phyloP scores from a whole-genome alignment of 192 early-diverging fungal genomes.

The Phlyctochytrium bullatum region DNA sequence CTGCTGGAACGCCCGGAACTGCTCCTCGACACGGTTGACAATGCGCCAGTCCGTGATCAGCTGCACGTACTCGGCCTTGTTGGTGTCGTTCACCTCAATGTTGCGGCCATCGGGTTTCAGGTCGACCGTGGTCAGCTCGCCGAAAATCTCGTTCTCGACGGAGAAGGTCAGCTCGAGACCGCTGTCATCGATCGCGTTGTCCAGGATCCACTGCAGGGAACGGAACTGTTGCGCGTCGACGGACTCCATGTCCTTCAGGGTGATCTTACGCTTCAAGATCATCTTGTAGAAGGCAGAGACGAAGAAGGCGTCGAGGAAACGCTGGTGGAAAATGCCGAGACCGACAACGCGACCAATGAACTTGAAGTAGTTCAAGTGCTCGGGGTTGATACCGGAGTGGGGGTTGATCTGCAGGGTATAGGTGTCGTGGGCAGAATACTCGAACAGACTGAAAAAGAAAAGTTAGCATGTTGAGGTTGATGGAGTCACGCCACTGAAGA shows the following conservation, averaged over 20 bases:
- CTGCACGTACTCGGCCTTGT: conserved; percentile 94
- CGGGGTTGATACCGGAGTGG: conserved; percentile 90
- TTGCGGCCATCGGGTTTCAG: conserved; percentile 84
- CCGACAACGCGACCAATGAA: conserved; percentile 98
- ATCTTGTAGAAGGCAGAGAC: conserved; percentile 96
- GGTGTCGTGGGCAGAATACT: conserved; percentile 97
- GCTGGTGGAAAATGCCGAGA: conserved; percentile 94
- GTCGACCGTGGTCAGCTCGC: conserved; percentile 83
- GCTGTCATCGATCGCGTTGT: conserved; percentile 80
- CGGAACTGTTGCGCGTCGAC: conserved; percentile 91
- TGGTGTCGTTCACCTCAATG: conserved; percentile 93
- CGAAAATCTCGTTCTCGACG: conserved; percentile 94
- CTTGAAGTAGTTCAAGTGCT: conserved; percentile 97
- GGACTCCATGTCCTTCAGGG: conserved; percentile 88
- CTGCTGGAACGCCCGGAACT: conserved; percentile 91
- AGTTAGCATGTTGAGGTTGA: not conserved
- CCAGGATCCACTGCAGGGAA: conserved; percentile 91
- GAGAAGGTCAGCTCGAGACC: conserved; percentile 86
- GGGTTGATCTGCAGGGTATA: conserved; percentile 99
- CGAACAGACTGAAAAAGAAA: conserved; percentile 76
- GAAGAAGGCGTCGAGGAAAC: conserved; percentile 96
- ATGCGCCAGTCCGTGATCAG: conserved; percentile 88
- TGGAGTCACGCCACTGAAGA: not conserved
- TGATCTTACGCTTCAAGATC: conserved; percentile 86
- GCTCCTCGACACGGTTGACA: conserved; percentile 87